These are phyloP conservation scores for Globisporangium carolinianum DNA, from an alignment of 352 stramenopile species.

Conservation along the genomic window DNA sequence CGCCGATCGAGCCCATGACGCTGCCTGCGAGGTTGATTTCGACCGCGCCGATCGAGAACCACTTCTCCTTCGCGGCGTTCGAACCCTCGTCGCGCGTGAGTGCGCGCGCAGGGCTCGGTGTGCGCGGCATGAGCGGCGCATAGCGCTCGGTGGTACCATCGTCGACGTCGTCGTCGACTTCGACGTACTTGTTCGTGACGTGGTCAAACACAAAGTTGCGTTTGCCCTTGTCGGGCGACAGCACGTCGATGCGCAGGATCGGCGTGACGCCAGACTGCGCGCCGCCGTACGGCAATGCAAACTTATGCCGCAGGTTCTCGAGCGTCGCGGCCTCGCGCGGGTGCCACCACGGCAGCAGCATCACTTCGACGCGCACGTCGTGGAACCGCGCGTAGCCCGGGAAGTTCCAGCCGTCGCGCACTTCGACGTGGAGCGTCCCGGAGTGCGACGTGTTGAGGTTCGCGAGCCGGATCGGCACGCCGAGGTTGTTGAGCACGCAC, in stretches of 20 bases:
- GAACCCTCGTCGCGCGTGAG: slow-evolving; percentile 48
- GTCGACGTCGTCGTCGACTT: slow-evolving; percentile 65
- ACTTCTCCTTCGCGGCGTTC: slow-evolving; percentile 48
- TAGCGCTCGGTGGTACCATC: slow-evolving; percentile 19
- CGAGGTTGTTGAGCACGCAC: slow-evolving; percentile 85
- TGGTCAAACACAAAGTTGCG: slow-evolving; percentile 84
- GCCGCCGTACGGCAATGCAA: slow-evolving; percentile 73
- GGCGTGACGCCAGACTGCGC: slow-evolving; percentile 83
- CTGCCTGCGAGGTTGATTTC: slow-evolving; percentile 83
- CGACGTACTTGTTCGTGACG: slow-evolving; percentile 80
- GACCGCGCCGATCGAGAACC: slow-evolving; percentile 67
- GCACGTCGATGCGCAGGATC: slow-evolving; percentile 74
- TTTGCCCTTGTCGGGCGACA: slow-evolving; percentile 61
- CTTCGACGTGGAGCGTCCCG: slow-evolving; percentile 71
- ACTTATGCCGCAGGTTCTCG: slow-evolving; percentile 75
- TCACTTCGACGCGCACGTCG: slow-evolving; percentile 74
- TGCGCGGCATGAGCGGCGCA: slow-evolving; percentile 9
- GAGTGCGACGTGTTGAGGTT: slow-evolving; percentile 84
- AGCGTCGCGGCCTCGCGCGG: slow-evolving; percentile 63
- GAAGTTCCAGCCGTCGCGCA: slow-evolving; percentile 82
- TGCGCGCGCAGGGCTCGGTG: slow-evolving; percentile 9
- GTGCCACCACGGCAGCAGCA: slow-evolving; percentile 85
- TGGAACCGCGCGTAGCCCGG: slow-evolving; percentile 80
- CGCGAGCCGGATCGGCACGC: slow-evolving; percentile 80
- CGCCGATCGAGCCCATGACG: slow-evolving; percentile 69